Base-by-base conservation (phyloP, 2,329 filamentous ascomycete genomes). In the Trichophyton benhamiae region DNA sequence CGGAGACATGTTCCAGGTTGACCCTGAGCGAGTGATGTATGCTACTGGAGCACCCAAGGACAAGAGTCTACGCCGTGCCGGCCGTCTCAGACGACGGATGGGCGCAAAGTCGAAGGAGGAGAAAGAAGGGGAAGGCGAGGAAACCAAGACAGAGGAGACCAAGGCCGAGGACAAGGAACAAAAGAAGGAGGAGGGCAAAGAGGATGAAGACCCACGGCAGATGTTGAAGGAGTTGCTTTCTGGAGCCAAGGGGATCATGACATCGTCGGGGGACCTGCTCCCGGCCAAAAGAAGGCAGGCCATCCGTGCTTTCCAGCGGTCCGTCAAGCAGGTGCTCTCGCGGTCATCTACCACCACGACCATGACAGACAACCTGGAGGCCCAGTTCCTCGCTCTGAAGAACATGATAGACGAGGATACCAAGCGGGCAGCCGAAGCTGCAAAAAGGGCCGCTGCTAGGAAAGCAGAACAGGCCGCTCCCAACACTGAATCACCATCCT, bases 1-100 rank as follows among this genome's bases (percentile, higher is more conserved):
- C 2, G 94, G 94, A 67, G 94, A 99, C 73, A 89, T 99, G 85
- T 99, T 99, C 80, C 90, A 95, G 73, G 92, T 99, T 68, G 88
- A 96, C 20, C 82, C 88, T 41, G 89, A 96, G 44, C 85, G 87
- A 68, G 94, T 99, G 61, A 81, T 99, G 75, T 91, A 83, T 69
- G 92, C 89, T 38, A 96, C 91, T 0, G 94, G 94, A 62, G 81
- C 82, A 27, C 82, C 83, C 57, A 94, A 91, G 75, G 74, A 80
- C 57, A 71, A 68, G 61, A 61, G 64, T 20, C 74, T 78, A 64
- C 72, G 76, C 59, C 74, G 75, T 15, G 69, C 72, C 30, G 66
- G 67, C 36, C 74, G 76, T 55, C 52, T 67, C 59, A 63, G 66
- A 65, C 64, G 65, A 66, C 49, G 61, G 58, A 48, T 64, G 66